A percentile compares a stretch with the other conserved stretches of the same genome.
These are phyloP conservation scores for Thuidium tamariscinum DNA, from an alignment of 225 moss, liverwort and hornwort genomes.

Conservation along the genomic window DNA sequence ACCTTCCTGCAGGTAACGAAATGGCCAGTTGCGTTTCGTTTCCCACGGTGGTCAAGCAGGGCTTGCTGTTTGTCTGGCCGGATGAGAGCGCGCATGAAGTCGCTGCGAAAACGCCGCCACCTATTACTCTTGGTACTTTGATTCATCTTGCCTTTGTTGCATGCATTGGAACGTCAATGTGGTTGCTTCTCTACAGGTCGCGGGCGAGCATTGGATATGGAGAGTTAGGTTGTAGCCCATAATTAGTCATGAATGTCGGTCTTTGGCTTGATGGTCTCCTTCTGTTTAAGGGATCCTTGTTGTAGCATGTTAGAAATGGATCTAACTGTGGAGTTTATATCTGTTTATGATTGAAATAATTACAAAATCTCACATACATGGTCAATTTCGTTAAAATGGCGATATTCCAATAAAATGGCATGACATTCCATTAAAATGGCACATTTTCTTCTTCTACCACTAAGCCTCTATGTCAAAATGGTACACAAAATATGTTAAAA, in stretches of 20 bases:
- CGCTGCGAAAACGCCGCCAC: slow-evolving; percentile 44
- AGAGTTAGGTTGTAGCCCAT: not conserved
- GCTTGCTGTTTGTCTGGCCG: slow-evolving; percentile 74
- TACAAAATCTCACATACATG: too few relatives aligned
- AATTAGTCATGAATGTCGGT: not conserved
- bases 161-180: not conserved
- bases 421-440: too few relatives aligned
- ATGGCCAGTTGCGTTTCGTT: slow-evolving; percentile 32
- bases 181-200: not conserved
- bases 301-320: not conserved
- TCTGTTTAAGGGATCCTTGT: not conserved
- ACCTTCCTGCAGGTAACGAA: slow-evolving; percentile 11
- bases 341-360: too few relatives aligned
- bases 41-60: slow-evolving; percentile 50
- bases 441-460: too few relatives aligned
- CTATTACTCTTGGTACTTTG: slow-evolving; percentile 36
- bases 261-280: not conserved
- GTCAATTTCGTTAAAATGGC: too few relatives aligned
- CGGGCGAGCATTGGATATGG: not conserved
- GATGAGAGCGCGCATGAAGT: slow-evolving; percentile 54
- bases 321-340: not conserved
- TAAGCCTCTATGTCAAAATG: too few relatives aligned
- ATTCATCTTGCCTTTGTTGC: not conserved
- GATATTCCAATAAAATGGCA: too few relatives aligned
- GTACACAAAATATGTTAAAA: too few relatives aligned